Conservation (phyloP, 73 alveolate species). For the Blepharisma japonicum region DNA sequence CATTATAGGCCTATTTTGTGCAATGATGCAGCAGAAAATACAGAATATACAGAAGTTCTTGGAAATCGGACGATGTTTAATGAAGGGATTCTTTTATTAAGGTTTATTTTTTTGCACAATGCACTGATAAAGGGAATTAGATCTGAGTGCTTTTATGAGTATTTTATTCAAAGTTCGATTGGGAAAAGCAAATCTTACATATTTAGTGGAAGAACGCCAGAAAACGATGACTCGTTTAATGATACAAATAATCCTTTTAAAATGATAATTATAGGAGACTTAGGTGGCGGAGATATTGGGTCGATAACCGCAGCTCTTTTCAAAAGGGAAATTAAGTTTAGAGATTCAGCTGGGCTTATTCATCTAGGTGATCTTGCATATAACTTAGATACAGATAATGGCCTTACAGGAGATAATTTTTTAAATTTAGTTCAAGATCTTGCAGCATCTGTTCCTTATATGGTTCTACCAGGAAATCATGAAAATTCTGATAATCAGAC, state of each 20-base stretch:
- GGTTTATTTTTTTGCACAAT: neutral
- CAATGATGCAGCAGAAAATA: neutral
- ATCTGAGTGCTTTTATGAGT: conserved; percentile 13
- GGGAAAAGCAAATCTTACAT: neutral
- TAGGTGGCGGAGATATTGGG: neutral
- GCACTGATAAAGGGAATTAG: neutral
- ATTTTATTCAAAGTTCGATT: neutral
- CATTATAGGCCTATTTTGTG: conserved; percentile 6
- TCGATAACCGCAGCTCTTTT: neutral
- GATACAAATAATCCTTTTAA: neutral
- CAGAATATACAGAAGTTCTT: neutral
- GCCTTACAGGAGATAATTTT: neutral
- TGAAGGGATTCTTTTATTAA: neutral
- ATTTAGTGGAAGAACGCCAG: conserved; percentile 2
- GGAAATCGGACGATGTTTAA: neutral
- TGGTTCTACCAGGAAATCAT: neutral
- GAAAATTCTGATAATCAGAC: neutral
- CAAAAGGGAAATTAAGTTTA: neutral
- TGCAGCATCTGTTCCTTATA: neutral
- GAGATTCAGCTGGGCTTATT: neutral
- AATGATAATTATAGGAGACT: neutral
- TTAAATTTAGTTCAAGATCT: neutral
- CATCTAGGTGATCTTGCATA: neutral
- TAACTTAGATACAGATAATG: neutral
- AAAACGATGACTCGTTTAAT: neutral